Evolutionary conservation across 208 protist genomes (phyloP), one percentile per base, ranked within the genome.

Genomic region (Leptomonas pyrrhocoris): DNA sequence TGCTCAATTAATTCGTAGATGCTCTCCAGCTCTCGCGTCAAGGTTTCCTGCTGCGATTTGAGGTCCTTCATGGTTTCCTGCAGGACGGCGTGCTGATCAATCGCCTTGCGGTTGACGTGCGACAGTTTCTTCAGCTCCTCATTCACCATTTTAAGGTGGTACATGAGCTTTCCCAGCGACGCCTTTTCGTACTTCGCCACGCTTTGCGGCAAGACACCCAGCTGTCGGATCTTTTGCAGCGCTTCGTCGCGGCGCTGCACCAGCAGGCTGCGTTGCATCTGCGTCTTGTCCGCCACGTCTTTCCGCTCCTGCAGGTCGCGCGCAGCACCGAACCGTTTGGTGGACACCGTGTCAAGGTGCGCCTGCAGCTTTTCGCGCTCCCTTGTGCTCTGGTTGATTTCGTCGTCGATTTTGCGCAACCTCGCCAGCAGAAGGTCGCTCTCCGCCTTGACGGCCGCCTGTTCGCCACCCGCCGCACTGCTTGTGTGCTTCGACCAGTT

Each of bases 31-130:
- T 97, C 94, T 21, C 87, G 57, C 31, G 97, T 76, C 0, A 98
- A 73, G 25, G 90, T 88, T 8, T 87, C 76, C 68, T 91, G 89
- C 67, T 98, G 89, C 21, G 74, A 19, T 1, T 77, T 48, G 0
- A 99, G 71, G 23, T 95, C 86, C 6, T 96, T 92, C 48, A 81
- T 80, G 28, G 97, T 78, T 46, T 98, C 90, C 31, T 83, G 74
- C 30, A 99, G 95, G 36, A 74, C 76, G 8, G 84, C 80, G 71
- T 98, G 98, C 82, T 99, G 99, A 56, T 99, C 98, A 13, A 99
- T 42, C 5, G 99, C 98, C 76, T 99, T 99, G 70, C 99, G 98
- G 83, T 99, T 99, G 11, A 99, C 97, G 68, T 99, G 96, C 40
- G 84, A 81, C 77, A 95, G 97, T 59, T 89, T 89, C 58, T 96